Base-by-base conservation (phyloP, 768 basidiomycete species). In the Mycena albidolilacea region DNA sequence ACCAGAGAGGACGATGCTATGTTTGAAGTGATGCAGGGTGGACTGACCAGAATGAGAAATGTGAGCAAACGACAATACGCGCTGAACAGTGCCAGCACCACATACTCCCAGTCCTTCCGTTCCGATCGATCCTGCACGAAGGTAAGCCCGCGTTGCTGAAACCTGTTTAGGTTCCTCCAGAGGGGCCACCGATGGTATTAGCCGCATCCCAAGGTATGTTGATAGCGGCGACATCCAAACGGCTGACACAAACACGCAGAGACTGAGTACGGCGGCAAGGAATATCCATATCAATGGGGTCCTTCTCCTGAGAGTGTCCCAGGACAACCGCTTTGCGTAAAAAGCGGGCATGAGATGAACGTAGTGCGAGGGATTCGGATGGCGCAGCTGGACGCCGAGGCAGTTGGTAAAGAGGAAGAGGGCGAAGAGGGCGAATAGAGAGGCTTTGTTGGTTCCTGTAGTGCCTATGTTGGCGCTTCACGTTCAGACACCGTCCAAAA, bases 11-110 rank as follows among this genome's bases (percentile, higher is more conserved):
- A 73, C 67, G 43, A 73, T 73, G 57, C 63, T 55, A 9, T 73
- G 67, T 46, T 73, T 73, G 37, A 73, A 69, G 58, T 69, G 72
- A 46, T 73, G 72, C 15, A 73, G 67, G 37, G 68, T 69, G 57
- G 72, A 73, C 72, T 73, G 54, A 7, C 46, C 19, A 19, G n/a
- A 50, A 50, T 21, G 48, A n/a, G 19, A 50, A n/a, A 46, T 12
- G 17, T 46, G 14, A 17, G 44, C 17, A 17, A 14, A 50, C 48
- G 48, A 7, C 17, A n/a, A 50, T 50, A 6, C 48, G n/a, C 7
- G n/a, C 19, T 50, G 48, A 50, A 50, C 17, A n/a, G 48, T n/a
- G 15, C 48, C 7, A n/a, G 17, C 2, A 50, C 19, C 48, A 50
- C 48, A n/a, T 50, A 50, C 48, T n/a, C 48, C 48, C 7, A 50